Evolutionary conservation across 805 yeast genomes (phyloP), one percentile per base, ranked within the genome.

Genomic region (Ogataea siamensis): DNA sequence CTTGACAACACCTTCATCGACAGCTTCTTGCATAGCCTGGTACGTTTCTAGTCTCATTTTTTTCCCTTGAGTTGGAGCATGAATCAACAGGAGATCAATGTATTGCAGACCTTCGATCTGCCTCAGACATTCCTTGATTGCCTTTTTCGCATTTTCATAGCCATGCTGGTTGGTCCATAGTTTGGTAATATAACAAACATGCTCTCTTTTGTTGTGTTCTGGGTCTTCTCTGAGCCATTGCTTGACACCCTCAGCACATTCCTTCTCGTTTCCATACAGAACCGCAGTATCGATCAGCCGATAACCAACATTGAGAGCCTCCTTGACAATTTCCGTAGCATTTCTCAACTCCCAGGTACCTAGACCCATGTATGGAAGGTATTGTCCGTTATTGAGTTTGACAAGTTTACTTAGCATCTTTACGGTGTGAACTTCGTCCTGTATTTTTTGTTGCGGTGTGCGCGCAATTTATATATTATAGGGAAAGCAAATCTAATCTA

Each of bases 1-100:
- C 51, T 70, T 73, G 37, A 82, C 76, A 31, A 66, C 57, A 7
- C 87, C 83, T 5, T 63, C 64, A 19, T 70, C 74, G 14, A 78
- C 80, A 15, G 77, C 78, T 47, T 85, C 91, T 58, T 85, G 88
- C 70, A 85, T 70, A 1, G 88, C 89, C 51, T 63, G 67, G 74
- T 80, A 84, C 1, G 88, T 74, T 26, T 71, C 86, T 29, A 80
- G 49, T 54, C 91, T 68, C 50, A 63, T 49, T 34, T 48, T 51
- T 24, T 63, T 61, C 13, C 75, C 75, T 34, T 71, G 66, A 37
- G 63, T 50, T 17, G 93, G 93, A 10, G 80, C 73, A 53, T 78
- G 84, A 46, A 86, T 78, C 51, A 86, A 65, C 30, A 81, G 60
- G 42, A 86, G 62, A 55, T 87, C 95, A 45, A 86, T 83, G 53